Evolutionary conservation across 805 yeast species (phyloP).

Genomic region (Clavispora carvajalis): DNA sequence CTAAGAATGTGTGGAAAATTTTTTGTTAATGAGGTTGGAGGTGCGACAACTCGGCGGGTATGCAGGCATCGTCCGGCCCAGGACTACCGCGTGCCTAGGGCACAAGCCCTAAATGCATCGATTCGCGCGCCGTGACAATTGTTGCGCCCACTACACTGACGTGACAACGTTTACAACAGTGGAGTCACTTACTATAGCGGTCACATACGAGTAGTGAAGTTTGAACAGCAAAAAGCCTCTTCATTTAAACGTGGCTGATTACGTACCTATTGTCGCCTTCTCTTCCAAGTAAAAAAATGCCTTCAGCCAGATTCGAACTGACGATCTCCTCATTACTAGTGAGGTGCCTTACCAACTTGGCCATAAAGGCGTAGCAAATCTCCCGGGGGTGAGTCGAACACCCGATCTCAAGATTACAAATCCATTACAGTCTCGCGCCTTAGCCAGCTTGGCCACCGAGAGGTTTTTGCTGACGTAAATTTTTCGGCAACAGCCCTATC

Average conservation of each 20-base stretch:
- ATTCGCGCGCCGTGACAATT: not conserved
- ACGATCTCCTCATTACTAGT: conserved; percentile 18
- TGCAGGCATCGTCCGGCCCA: not conserved
- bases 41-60: conserved; percentile 3
- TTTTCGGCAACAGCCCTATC: not conserved
- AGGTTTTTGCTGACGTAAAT: conserved; percentile 15
- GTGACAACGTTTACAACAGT: too few species aligned
- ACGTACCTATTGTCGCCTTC: too few species aligned
- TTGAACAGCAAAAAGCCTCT: too few species aligned
- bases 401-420: conserved; percentile 46
- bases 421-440: conserved; percentile 48
- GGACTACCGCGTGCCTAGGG: conserved; percentile 4
- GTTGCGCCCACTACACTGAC: not conserved
- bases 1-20: conserved; percentile 11
- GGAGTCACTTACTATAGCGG: too few species aligned
- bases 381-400: conserved; percentile 51
- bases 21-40: conserved; percentile 9
- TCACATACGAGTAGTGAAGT: too few species aligned
- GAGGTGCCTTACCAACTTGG: conserved; percentile 17
- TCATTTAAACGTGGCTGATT: too few species aligned
- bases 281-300: too few species aligned
- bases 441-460: conserved; percentile 49
- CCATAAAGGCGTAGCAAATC: conserved; percentile 21
- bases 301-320: conserved; percentile 19
- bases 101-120: conserved; percentile 5